These are phyloP conservation scores for Andrographis paniculata DNA, from an alignment of 305 asterid species.

Conservation along the genomic window DNA sequence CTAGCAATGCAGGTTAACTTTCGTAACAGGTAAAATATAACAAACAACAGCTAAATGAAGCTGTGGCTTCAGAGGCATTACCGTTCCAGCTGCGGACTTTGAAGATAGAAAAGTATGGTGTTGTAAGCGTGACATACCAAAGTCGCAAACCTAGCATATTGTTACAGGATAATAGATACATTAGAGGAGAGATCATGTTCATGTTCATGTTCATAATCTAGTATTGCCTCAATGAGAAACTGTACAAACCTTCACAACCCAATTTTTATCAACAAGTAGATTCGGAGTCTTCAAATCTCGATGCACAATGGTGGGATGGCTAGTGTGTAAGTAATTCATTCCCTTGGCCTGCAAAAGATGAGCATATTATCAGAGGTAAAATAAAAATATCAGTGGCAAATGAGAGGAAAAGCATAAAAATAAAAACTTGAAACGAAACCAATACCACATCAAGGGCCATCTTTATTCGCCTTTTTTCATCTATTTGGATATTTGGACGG, in stretches of 20 bases:
- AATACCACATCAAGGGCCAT: slow-evolving; percentile 99
- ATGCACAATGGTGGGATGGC: slow-evolving; percentile 85
- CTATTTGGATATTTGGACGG: slow-evolving; percentile 64
- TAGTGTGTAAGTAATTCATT: slow-evolving; percentile 89
- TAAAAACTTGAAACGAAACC: slow-evolving; percentile 12
- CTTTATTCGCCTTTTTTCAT: slow-evolving; percentile 75
- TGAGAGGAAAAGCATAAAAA: no score
- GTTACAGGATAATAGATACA: slow-evolving; percentile 15
- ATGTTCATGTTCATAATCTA: background rate
- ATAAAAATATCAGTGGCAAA: slow-evolving; percentile 17
- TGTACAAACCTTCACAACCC: slow-evolving; percentile 73
- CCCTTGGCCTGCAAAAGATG: slow-evolving; percentile 73
- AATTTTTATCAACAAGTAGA: slow-evolving; percentile 88
- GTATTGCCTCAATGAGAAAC: slow-evolving; percentile 1
- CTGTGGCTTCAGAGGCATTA: slow-evolving; percentile 30
- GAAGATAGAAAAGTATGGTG: slow-evolving; percentile 91
- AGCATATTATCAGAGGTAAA: slow-evolving; percentile 14
- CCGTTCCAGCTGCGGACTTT: slow-evolving; percentile 93
- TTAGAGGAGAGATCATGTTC: slow-evolving; percentile 13
- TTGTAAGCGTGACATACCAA: slow-evolving; percentile 94
- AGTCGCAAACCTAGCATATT: slow-evolving; percentile 73
- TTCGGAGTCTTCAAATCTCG: slow-evolving; percentile 95
- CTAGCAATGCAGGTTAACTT: background rate
- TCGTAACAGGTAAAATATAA: no score
- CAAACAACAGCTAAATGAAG: no score